Base-by-base conservation (phyloP, 176 grass and related monocot genomes). In the Oryza glumipatula region DNA sequence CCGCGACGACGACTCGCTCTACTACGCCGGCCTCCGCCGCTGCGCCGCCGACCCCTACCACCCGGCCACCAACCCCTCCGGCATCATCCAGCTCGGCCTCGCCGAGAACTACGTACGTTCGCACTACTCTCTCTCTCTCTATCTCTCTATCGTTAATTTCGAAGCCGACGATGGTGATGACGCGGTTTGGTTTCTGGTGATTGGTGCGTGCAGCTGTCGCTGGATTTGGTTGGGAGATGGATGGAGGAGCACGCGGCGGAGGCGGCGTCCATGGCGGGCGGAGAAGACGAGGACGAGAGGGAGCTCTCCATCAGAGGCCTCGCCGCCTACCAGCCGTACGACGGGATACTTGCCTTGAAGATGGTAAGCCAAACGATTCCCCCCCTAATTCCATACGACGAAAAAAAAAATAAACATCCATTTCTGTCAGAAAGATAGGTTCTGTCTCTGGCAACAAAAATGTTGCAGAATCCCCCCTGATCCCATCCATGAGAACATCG, bases 211-310 rank as follows among this genome's bases (percentile, higher is more conserved):
- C 91, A 99, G 96, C 67, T 94, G 38, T 96, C 91, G 76, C 88
- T 95, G 68, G 96, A 99, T 96, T 92, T 99, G 91, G 88, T 99
- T 12, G 73, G 89, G 63, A 64, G 32, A 19, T 99, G 96, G 96
- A 77, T 99, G 86, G 83, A 86, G 72, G 85, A 88, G 76, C 82
- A 95, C 72, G 89, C 87, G 6, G 89, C 86, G 5, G 81, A 80
- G 28, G 76, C 72, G 64, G 87, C 91, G 49, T 35, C 90, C 73
- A 72, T 80, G 67, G 65, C 81, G 17, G 86, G 76, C 72, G 76
- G 61, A 70, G 85, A 17, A 5, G 24, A 77, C 38, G 80, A 71
- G 56, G 88, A 86, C 26, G 72, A 65, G 15, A 67, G 72, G 73
- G 78, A 89, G 44, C 89, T 95, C 54, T 94, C 77, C 78, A 88